These are phyloP conservation scores for Auriscalpium vulgare DNA, from an alignment of 768 basidiomycete species.

Conservation along the genomic window DNA sequence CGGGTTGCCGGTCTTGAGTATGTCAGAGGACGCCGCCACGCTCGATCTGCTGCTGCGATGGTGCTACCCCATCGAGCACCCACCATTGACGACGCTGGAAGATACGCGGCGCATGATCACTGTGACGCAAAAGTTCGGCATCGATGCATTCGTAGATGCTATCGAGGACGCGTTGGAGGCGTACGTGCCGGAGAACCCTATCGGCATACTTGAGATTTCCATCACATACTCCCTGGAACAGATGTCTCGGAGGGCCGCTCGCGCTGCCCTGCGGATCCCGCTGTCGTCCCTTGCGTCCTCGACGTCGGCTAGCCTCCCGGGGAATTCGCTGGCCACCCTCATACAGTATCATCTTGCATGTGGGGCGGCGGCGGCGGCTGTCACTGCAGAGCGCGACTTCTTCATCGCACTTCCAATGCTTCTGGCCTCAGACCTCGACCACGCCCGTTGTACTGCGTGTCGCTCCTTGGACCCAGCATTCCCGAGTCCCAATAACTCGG, in stretches of 20 bases:
- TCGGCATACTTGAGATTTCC: neutral
- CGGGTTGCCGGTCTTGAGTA: neutral
- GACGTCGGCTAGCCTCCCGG: neutral
- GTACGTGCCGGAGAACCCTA: neutral
- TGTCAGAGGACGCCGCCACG: neutral
- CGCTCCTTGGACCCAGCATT: too few relatives aligned
- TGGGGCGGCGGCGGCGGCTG: neutral
- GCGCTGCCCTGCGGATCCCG: neutral
- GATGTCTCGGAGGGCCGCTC: neutral
- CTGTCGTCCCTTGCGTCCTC: neutral
- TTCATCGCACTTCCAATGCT: too few relatives aligned
- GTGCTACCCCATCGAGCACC: neutral
- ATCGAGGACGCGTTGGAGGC: neutral
- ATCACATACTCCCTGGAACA: neutral
- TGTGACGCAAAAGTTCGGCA: neutral
- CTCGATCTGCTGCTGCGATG: neutral
- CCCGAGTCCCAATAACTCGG: too few relatives aligned
- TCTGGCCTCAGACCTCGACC: too few relatives aligned
- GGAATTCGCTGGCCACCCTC: neutral
- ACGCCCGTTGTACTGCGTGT: too few relatives aligned
- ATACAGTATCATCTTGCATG: neutral
- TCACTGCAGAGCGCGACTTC: too few relatives aligned
- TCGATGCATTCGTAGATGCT: neutral
- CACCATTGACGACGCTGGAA: neutral
- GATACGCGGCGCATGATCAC: neutral